Conservation (phyloP, 2,329 filamentous ascomycete genomes). For the Xylaria sp. region DNA sequence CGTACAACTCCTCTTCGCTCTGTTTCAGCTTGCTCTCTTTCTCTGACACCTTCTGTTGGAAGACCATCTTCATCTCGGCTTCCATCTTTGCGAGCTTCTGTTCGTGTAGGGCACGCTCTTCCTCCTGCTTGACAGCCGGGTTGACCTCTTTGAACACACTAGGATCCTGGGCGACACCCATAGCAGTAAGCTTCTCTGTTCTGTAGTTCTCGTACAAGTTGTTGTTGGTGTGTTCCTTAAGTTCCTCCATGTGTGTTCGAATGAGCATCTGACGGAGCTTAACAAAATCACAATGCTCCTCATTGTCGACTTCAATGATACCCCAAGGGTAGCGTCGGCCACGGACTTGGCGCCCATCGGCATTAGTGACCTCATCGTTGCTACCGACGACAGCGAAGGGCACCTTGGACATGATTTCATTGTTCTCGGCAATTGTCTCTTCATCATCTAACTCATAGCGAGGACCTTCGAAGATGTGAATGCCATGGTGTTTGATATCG, state of each 20-base stretch:
- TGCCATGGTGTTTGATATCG: conserved; percentile 96
- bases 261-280: conserved; percentile 99
- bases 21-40: conserved; percentile 99
- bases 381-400: conserved; percentile 98
- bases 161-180: conserved; percentile 98
- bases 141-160: conserved; percentile 99
- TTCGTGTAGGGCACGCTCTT: conserved; percentile 97
- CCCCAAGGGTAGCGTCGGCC: conserved; percentile 98
- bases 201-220: conserved; percentile 99
- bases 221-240: conserved; percentile 99
- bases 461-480: conserved; percentile 98
- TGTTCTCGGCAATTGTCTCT: conserved; percentile 99
- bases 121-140: conserved; percentile 99
- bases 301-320: conserved; percentile 98
- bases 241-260: conserved; percentile 99
- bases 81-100: conserved; percentile 99
- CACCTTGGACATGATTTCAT: conserved; percentile 99
- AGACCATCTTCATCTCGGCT: conserved; percentile 99
- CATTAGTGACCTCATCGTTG: conserved; percentile 90
- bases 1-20: conserved; percentile 98
- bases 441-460: conserved; percentile 99
- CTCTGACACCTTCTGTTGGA: conserved; percentile 99
- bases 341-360: conserved; percentile 94
- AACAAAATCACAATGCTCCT: conserved; percentile 99
- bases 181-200: conserved; percentile 97